Percentiles rank a stretch among this genome's conserved stretches.
Conservation (phyloP, 441 rosid species). For the Daphne laureola region DNA sequence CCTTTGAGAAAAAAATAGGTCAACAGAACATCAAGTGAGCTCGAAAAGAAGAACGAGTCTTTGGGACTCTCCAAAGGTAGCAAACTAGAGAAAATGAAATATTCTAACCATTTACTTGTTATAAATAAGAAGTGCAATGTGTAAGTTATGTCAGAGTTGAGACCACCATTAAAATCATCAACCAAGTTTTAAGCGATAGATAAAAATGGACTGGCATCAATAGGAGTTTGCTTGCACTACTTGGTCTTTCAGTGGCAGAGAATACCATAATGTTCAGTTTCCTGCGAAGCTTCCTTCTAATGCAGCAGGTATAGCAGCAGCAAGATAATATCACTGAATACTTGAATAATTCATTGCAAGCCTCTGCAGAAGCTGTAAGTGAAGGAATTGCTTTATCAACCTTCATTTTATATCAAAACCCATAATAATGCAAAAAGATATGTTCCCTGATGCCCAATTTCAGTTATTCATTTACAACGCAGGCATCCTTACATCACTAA, state of each 20-base stretch:
- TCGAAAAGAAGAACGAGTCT: not conserved
- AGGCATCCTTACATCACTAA: not conserved
- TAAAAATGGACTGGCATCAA: slow-evolving; percentile 2
- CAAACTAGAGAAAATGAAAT: no score
- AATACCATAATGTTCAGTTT: slow-evolving; percentile 61
- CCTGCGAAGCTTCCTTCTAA: slow-evolving; percentile 80
- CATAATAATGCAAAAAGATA: not conserved
- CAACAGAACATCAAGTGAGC: no score
- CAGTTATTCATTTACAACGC: no score
- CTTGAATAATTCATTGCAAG: slow-evolving; percentile 80
- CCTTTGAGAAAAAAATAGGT: slow-evolving; percentile 33
- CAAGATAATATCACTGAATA: slow-evolving; percentile 85
- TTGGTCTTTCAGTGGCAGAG: slow-evolving; percentile 6
- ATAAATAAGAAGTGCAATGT: no score
- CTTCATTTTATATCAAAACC: slow-evolving; percentile 14
- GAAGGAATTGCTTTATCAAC: slow-evolving; percentile 13
- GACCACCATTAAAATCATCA: no score
- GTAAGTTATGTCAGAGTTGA: no score
- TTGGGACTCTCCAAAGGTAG: not conserved
- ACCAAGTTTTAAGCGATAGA: not conserved
- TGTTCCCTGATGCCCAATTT: not conserved
- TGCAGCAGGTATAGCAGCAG: slow-evolving; percentile 85
- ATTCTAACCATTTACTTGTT: no score
- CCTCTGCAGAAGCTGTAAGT: slow-evolving; percentile 68
- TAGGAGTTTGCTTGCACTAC: not conserved